A percentile compares a stretch with the other conserved stretches of the same genome.
phyloP scores from a whole-genome alignment of 345 rosid species.

The Salix suchowensis region DNA sequence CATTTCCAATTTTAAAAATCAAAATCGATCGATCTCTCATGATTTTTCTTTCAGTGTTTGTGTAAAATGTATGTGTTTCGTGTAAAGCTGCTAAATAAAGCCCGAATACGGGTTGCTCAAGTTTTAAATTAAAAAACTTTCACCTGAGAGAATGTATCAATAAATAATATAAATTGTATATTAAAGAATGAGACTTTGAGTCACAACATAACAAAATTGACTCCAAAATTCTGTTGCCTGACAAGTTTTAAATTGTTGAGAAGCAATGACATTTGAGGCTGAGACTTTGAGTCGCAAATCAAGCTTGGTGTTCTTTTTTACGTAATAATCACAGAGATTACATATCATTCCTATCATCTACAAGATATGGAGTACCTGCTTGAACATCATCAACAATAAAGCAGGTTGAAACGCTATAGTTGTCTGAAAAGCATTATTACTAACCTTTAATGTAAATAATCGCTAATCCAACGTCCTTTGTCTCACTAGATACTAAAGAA shows the following conservation, averaged over 20 bases:
- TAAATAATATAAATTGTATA: too few relatives aligned
- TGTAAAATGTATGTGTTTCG: too few relatives aligned
- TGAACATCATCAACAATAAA: constrained; percentile 7
- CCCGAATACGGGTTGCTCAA: too few relatives aligned
- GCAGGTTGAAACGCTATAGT: constrained; percentile 12
- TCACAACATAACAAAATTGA: not conserved
- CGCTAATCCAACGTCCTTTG: constrained; percentile 14
- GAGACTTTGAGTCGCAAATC: not conserved
- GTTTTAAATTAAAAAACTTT: too few relatives aligned
- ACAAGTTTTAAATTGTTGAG: not conserved
- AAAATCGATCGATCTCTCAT: too few relatives aligned
- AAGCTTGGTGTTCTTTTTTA: constrained; percentile 4
- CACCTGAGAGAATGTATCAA: too few relatives aligned
- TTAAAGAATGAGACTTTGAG: too few relatives aligned
- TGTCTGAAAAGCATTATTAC: constrained; percentile 26
- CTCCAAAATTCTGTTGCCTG: not conserved
- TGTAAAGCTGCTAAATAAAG: too few relatives aligned
- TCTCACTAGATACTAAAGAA: constrained; percentile 36
- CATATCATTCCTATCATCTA: constrained; percentile 28
- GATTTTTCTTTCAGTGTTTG: too few relatives aligned
- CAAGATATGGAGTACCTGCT: constrained; percentile 15
- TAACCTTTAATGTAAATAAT: constrained; percentile 27
- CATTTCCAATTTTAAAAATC: too few relatives aligned
- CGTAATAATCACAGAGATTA: constrained; percentile 26
- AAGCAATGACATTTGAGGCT: not conserved